These are phyloP conservation scores for Chlorella sp. DNA, from an alignment of 139 green algal genomes.

Conservation along the genomic window DNA sequence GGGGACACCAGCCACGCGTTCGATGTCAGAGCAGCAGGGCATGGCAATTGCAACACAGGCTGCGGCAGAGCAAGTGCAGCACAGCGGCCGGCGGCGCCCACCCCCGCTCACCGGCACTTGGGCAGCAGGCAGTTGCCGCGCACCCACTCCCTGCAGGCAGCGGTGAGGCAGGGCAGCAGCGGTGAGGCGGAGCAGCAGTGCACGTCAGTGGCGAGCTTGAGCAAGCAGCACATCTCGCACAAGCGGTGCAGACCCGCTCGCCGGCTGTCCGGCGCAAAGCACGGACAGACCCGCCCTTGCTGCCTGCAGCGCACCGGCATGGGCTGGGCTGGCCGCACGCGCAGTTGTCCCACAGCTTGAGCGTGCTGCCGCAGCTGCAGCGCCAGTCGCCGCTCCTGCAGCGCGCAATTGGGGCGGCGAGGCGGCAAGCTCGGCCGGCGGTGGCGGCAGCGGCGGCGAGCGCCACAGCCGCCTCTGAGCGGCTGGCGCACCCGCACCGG, in stretches of 20 bases:
- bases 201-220: too few species aligned
- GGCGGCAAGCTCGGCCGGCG: too few species aligned
- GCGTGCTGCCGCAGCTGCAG: constrained; percentile 35
- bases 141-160: constrained; percentile 36
- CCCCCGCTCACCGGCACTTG: constrained; percentile 21
- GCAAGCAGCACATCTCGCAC: neutral
- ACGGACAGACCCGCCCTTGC: neutral
- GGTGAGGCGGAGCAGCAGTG: neutral
- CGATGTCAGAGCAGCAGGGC: neutral
- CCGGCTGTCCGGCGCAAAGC: neutral
- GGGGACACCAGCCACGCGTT: too few species aligned
- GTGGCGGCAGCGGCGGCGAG: too few species aligned
- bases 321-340: constrained; percentile 24
- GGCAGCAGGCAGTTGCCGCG: constrained; percentile 49
- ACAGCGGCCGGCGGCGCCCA: too few species aligned
- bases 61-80: neutral
- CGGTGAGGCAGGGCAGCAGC: neutral
- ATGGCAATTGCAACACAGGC: too few species aligned
- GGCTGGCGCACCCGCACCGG: too few species aligned
- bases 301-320: constrained; percentile 13
- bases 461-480: too few species aligned
- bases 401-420: too few species aligned
- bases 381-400: constrained; percentile 40
- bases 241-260: neutral
- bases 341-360: constrained; percentile 48